phyloP scores from a whole-genome alignment of 495 filamentous ascomycete genomes.

The Trichocladium uniseriatum region DNA sequence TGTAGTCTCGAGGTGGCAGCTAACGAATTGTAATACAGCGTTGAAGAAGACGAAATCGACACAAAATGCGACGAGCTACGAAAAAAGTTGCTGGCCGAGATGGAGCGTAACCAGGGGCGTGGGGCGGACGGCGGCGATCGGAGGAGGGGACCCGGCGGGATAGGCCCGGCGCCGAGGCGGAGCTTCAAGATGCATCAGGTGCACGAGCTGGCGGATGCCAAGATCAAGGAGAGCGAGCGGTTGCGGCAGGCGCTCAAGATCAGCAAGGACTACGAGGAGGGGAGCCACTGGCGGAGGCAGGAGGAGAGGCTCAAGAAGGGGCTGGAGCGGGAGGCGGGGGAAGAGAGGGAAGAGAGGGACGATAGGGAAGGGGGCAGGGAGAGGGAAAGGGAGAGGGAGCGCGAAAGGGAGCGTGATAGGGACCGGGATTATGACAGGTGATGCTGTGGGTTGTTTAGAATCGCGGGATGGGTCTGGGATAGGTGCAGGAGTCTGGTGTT shows the following conservation, averaged over 20 bases:
- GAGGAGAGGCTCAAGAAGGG: constrained; percentile 60
- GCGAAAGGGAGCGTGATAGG: neutral
- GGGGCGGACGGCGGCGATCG: no score
- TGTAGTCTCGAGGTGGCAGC: no score
- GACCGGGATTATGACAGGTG: neutral
- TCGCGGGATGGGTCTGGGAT: neutral
- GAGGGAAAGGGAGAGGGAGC: constrained; percentile 1
- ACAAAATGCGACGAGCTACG: constrained; percentile 52
- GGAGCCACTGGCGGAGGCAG: constrained; percentile 61
- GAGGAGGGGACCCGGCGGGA: constrained; percentile 19
- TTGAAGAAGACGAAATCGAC: constrained; percentile 76
- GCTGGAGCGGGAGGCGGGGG: constrained; percentile 36
- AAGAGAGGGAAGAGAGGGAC: neutral
- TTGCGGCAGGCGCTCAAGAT: constrained; percentile 84
- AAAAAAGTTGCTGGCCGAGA: constrained; percentile 51
- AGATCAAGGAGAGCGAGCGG: constrained; percentile 91
- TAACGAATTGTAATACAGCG: constrained; percentile 27
- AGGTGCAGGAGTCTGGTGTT: neutral
- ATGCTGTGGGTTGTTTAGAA: neutral
- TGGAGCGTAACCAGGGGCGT: constrained; percentile 31
- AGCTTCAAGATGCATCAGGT: constrained; percentile 84
- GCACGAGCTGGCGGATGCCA: constrained; percentile 90
- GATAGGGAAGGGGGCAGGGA: neutral
- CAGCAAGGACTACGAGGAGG: constrained; percentile 78
- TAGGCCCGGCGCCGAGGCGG: constrained; percentile 31